Evolutionary conservation across 164 flowering plant species (phyloP), one percentile per base, ranked within the genome.

Genomic region (Annona squamosa): DNA sequence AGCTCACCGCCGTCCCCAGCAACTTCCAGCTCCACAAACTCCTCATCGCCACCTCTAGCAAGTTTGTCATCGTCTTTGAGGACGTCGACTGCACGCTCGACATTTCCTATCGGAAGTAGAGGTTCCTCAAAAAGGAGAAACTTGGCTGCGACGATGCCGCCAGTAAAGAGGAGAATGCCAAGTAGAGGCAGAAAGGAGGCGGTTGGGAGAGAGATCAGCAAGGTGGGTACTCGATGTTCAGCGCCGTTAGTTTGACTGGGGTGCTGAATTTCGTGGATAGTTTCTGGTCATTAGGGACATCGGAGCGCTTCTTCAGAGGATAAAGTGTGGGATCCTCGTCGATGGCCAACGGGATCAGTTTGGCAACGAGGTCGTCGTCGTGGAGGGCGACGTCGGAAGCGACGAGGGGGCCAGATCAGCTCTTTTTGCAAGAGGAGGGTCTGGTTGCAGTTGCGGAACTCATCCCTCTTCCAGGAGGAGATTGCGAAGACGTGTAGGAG

Each of bases 401-500:
- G 69, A 82, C 16, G 37, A 91, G 88, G 9, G 80, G 44, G 78
- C 81, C 88, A 16, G 85, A 72, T 17, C 85, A 85, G 57, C 97
- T 92, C 37, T 79, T 74, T 65, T 91, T 92, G 90, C 99, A 98
- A 96, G 83, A 96, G 93, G 12, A 98, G 99, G 73, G 99, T 91
- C 70, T 96, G 97, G 74, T 93, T 77, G 81, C 99, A 96, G 92
- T 76, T 89, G n/a, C 98, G 81, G 80, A 96, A 96, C 80, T 96
- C 99, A 3, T 96, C 99, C 57, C 84, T 89, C 62, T 96, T 96
- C 98, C 98, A 96, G 4, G 97, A 86, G 6, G 76, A 74, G 69
- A 82, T 90, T 12, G 76, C 63, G 73, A 65, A 46, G 65, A 67
- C 59, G 56, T 45, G 48, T 37, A 65, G 66, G 57, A 42, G 56